These are phyloP conservation scores for Cryptococcus neoformans DNA, from an alignment of 1,284 basidiomycete genomes.

Conservation along the genomic window DNA sequence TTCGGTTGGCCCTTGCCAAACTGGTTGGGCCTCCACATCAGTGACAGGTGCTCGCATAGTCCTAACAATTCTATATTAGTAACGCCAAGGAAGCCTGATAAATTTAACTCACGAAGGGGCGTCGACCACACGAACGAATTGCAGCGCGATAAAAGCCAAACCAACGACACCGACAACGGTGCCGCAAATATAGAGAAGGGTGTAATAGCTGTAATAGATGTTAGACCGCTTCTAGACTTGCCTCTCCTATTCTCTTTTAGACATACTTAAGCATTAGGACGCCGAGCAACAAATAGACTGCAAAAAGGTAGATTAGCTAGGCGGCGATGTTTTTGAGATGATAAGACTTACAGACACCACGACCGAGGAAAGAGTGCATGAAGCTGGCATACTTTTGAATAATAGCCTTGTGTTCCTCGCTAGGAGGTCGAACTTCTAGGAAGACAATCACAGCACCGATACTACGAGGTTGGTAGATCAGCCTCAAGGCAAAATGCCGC, in stretches of 20 bases:
- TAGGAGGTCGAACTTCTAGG: conserved; percentile 41
- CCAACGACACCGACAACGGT: conserved; percentile 42
- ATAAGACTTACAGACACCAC: conserved; percentile 42
- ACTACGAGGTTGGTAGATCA: conserved; percentile 4
- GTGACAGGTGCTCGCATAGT: conserved; percentile 20
- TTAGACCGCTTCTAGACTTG: neutral
- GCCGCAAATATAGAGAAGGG: conserved; percentile 47
- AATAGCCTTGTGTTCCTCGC: conserved; percentile 42
- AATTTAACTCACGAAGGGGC: conserved; percentile 40
- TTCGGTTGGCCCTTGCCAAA: conserved; percentile 24
- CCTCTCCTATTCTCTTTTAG: neutral
- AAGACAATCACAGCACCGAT: conserved; percentile 42
- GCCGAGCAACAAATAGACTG: conserved; percentile 49
- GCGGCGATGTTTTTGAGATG: neutral
- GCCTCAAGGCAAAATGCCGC: neutral
- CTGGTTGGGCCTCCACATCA: conserved; percentile 22
- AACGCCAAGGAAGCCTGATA: neutral
- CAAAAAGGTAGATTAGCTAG: conserved; percentile 13
- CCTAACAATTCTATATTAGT: conserved; percentile 1
- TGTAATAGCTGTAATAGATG: conserved; percentile 38
- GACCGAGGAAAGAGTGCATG: conserved; percentile 49
- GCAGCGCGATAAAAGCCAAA: conserved; percentile 19
- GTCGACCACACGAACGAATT: conserved; percentile 42
- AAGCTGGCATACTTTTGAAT: conserved; percentile 49
- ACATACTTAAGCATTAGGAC: conserved; percentile 48